These are phyloP conservation scores for Xylaria cubensis DNA, from an alignment of 495 filamentous ascomycete species.

Conservation along the genomic window DNA sequence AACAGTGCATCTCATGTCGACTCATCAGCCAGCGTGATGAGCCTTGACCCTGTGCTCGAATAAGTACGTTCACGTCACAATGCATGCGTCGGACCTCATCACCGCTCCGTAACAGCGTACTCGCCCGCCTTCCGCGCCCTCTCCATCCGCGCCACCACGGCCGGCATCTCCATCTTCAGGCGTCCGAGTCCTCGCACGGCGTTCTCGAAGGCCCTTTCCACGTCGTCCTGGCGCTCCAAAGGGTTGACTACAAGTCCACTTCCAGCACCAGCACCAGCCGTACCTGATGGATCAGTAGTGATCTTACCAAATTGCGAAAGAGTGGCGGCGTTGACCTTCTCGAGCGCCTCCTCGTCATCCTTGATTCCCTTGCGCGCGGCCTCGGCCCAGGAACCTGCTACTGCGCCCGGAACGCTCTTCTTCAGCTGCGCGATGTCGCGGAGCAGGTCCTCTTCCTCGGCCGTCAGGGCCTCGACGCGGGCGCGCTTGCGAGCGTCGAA, in stretches of 20 bases:
- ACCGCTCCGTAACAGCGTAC: constrained; percentile 54
- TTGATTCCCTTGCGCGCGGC: constrained; percentile 51
- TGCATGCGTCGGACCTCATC: constrained; percentile 9
- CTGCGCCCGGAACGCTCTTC: constrained; percentile 67
- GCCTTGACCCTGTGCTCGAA: not conserved
- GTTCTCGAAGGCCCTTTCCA: constrained; percentile 57
- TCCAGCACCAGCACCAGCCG: not conserved
- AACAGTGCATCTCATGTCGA: not conserved
- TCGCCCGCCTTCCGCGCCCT: constrained; percentile 74
- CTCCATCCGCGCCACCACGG: constrained; percentile 78
- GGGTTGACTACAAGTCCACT: constrained; percentile 29
- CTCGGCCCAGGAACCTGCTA: constrained; percentile 62
- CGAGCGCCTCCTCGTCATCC: constrained; percentile 57
- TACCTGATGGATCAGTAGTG: constrained; percentile 26
- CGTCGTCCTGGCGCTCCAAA: constrained; percentile 55
- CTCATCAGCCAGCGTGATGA: not conserved
- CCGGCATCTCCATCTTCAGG: constrained; percentile 68
- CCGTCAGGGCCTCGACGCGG: constrained; percentile 68
- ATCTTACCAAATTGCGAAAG: constrained; percentile 15
- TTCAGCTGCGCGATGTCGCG: constrained; percentile 74
- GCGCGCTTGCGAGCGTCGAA: constrained; percentile 75
- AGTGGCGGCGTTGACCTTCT: constrained; percentile 36
- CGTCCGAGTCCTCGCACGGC: constrained; percentile 59
- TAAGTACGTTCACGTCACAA: no score
- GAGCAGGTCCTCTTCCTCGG: constrained; percentile 76